phyloP scores from a whole-genome alignment of 2,329 filamentous ascomycete genomes.

The Aspergillus glaucus region DNA sequence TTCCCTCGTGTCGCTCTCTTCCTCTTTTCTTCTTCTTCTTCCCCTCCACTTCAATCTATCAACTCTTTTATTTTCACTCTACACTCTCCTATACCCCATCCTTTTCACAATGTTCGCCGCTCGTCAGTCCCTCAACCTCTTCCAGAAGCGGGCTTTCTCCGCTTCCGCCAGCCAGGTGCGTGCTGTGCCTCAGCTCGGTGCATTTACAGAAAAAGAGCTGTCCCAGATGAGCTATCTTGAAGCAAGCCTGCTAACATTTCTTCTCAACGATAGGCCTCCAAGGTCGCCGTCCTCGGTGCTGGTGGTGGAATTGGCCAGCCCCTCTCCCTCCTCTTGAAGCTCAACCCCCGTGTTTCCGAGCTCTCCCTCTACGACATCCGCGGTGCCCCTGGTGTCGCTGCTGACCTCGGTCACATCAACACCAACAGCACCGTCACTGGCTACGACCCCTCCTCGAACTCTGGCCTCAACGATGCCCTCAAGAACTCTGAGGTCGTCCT shows the following conservation, averaged over 20 bases:
- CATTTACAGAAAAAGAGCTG: constrained; percentile 9
- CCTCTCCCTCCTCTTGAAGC: constrained; percentile 94
- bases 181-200: constrained; percentile 9
- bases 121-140: constrained; percentile 47
- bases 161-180: constrained; percentile 70
- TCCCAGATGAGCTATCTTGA: no score
- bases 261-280: constrained; percentile 63
- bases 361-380: constrained; percentile 98
- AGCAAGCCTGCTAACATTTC: constrained; percentile 8
- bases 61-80: constrained; percentile 1
- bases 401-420: constrained; percentile 98
- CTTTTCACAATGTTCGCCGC: constrained; percentile 65
- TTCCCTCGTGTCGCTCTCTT: constrained; percentile 5
- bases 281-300: constrained; percentile 95
- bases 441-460: constrained; percentile 67
- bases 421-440: constrained; percentile 93
- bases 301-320: constrained; percentile 98
- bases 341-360: constrained; percentile 89
- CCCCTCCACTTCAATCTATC: constrained; percentile 10
- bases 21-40: constrained; percentile 8
- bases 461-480: constrained; percentile 69
- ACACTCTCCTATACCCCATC: constrained; percentile 1
- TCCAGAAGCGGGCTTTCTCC: constrained; percentile 76
- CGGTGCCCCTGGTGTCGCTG: constrained; percentile 90
- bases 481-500: constrained; percentile 88